phyloP scores from a whole-genome alignment of 2,329 filamentous ascomycete genomes.

The Hypoxylon sp. region DNA sequence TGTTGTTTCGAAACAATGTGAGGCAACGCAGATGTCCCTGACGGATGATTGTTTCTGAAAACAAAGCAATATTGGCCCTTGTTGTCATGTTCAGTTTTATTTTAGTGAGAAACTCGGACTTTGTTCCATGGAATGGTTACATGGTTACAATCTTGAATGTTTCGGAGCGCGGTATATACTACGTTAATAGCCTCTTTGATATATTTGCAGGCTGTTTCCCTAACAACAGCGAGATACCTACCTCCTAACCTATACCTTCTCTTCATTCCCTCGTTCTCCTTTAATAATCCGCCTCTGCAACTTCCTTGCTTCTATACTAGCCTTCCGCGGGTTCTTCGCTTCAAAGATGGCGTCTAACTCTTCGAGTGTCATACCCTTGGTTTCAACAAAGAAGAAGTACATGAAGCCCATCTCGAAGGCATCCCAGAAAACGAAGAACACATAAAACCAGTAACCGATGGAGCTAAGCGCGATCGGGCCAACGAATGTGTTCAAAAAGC shows the following conservation, averaged over 20 bases:
- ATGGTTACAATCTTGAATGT: background rate
- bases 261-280: slow-evolving; percentile 7
- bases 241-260: slow-evolving; percentile 1
- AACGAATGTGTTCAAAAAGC: slow-evolving; percentile 57
- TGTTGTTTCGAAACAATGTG: background rate
- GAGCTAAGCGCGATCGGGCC: slow-evolving; percentile 51
- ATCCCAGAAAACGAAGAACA: slow-evolving; percentile 58
- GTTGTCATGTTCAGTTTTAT: background rate
- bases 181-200: background rate
- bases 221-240: too few relatives aligned
- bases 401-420: slow-evolving; percentile 54
- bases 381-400: slow-evolving; percentile 57
- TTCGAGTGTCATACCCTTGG: slow-evolving; percentile 55
- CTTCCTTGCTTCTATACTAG: slow-evolving; percentile 50
- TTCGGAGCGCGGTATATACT: background rate
- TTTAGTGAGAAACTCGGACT: background rate
- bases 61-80: background rate
- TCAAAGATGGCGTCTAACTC: slow-evolving; percentile 57
- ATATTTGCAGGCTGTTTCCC: background rate
- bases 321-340: slow-evolving; percentile 56
- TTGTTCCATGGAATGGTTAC: background rate
- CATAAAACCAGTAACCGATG: slow-evolving; percentile 58
- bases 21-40: background rate
- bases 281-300: slow-evolving; percentile 44
- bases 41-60: background rate